These are phyloP conservation scores for Symbiodinium natans DNA, from an alignment of 73 alveolate genomes.

Conservation along the genomic window DNA sequence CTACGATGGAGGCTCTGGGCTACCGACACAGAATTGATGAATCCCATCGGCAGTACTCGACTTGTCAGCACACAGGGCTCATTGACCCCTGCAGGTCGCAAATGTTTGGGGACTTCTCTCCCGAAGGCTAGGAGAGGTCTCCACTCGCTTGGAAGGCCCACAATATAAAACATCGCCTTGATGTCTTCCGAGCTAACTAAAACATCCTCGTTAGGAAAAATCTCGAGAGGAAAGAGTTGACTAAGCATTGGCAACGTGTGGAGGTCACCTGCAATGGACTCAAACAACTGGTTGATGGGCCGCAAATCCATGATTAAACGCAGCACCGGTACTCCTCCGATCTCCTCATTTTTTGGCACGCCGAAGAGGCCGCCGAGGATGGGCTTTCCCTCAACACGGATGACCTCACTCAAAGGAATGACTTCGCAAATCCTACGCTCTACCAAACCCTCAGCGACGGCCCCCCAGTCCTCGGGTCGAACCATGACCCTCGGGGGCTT, in stretches of 20 bases:
- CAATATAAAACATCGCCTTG: background rate
- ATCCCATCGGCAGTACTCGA: background rate
- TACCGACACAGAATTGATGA: background rate
- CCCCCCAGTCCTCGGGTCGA: background rate
- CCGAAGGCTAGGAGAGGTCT: conserved; percentile 1
- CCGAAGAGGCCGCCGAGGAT: conserved; percentile 15
- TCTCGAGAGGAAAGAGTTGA: background rate
- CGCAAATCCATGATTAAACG: conserved; percentile 7
- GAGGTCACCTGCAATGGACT: background rate
- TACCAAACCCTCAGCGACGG: background rate
- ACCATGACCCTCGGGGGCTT: background rate
- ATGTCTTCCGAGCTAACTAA: background rate
- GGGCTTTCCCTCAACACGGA: background rate
- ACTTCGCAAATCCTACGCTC: background rate
- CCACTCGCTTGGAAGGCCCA: background rate
- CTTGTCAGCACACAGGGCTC: background rate
- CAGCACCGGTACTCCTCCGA: background rate
- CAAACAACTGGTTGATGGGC: conserved; percentile 10
- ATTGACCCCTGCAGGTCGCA: background rate
- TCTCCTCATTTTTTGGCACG: background rate
- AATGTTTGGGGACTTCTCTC: background rate
- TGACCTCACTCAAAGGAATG: background rate
- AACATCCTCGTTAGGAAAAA: background rate
- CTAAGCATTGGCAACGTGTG: background rate
- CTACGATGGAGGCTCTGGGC: background rate